Evolutionary conservation across 352 stramenopile genomes (phyloP).

Genomic region (Phytophthora syringae): DNA sequence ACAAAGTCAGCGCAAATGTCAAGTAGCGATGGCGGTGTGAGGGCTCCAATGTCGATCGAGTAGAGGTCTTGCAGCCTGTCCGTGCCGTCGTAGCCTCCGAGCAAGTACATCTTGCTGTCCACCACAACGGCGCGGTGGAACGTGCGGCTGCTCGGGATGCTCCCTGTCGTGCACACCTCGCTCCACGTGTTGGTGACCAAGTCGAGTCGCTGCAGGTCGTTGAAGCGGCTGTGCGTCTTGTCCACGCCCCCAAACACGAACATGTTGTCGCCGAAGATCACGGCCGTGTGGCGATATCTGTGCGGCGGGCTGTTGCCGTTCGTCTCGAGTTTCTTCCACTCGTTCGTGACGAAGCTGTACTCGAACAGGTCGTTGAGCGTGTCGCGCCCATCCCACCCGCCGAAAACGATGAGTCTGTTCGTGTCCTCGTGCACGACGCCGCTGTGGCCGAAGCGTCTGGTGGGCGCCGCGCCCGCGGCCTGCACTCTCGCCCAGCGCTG

Average conservation of each 20-base stretch:
- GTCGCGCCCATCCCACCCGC: conserved; percentile 87
- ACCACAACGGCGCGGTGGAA: conserved; percentile 88
- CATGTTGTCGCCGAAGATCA: conserved; percentile 88
- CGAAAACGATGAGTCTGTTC: conserved; percentile 86
- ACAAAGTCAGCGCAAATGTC: conserved; percentile 79
- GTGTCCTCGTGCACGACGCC: conserved; percentile 73
- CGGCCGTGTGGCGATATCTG: conserved; percentile 85
- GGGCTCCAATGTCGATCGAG: conserved; percentile 82
- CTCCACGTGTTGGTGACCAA: conserved; percentile 86
- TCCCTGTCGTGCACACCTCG: conserved; percentile 83
- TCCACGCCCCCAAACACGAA: conserved; percentile 91
- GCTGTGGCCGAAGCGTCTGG: conserved; percentile 83
- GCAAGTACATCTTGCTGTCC: conserved; percentile 83
- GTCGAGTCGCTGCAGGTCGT: conserved; percentile 84
- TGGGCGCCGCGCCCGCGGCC: conserved; percentile 53
- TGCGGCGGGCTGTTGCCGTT: conserved; percentile 67
- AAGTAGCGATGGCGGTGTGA: conserved; percentile 72
- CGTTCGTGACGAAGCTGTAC: conserved; percentile 73
- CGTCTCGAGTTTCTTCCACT: conserved; percentile 73
- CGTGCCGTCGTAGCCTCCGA: conserved; percentile 87
- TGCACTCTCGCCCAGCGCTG: conserved; percentile 67
- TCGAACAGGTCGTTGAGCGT: conserved; percentile 87
- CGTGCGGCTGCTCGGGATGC: conserved; percentile 83
- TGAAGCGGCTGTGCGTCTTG: conserved; percentile 89
- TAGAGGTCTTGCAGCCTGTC: conserved; percentile 88